Conservation (phyloP, 2,329 filamentous ascomycete species). For the Didymella segeticola region DNA sequence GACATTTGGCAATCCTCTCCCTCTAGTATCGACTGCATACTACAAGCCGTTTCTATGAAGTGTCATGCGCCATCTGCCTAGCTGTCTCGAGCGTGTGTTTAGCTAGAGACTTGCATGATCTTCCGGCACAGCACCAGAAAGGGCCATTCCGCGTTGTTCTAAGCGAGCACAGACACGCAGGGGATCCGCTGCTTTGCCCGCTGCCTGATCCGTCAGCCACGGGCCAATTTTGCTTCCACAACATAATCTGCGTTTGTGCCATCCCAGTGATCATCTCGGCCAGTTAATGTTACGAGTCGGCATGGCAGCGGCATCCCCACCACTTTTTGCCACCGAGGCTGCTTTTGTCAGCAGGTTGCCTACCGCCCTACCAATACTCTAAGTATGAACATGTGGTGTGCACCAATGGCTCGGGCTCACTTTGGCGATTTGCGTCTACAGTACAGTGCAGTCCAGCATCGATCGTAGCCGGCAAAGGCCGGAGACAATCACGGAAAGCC, state of each 20-base stretch:
- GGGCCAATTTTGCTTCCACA: slow-evolving; percentile 36
- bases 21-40: not conserved
- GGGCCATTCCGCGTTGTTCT: slow-evolving; percentile 31
- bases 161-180: slow-evolving; percentile 37
- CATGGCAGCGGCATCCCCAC: slow-evolving; percentile 32
- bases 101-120: slow-evolving; percentile 44
- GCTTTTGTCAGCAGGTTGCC: slow-evolving; percentile 10
- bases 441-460: not conserved
- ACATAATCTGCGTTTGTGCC: slow-evolving; percentile 27
- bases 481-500: not conserved
- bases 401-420: not conserved
- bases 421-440: too few species aligned
- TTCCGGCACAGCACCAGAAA: slow-evolving; percentile 30
- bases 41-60: not conserved
- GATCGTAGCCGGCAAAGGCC: not conserved
- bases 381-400: not conserved
- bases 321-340: slow-evolving; percentile 21
- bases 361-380: too few species aligned
- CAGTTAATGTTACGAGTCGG: slow-evolving; percentile 29
- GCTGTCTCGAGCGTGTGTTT: slow-evolving; percentile 24
- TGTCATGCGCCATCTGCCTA: not conserved
- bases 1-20: not conserved
- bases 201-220: slow-evolving; percentile 32
- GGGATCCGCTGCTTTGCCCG: slow-evolving; percentile 36
- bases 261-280: slow-evolving; percentile 40